Conservation (phyloP, 345 rosid genomes). For the Gossypioides kirkii region DNA sequence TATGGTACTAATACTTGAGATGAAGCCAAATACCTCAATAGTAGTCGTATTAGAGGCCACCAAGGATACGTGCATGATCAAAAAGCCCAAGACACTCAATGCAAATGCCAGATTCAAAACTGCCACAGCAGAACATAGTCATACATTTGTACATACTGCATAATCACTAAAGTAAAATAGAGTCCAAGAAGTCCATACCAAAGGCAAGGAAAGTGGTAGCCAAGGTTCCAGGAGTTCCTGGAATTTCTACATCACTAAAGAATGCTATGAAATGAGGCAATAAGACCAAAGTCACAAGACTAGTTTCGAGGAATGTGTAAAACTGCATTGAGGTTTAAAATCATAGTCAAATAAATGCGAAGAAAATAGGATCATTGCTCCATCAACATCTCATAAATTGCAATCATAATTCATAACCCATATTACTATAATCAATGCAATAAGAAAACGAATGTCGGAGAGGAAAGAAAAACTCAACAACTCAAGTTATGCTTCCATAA, state of each 20-base stretch:
- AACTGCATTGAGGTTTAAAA: slow-evolving; percentile 53
- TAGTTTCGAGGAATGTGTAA: slow-evolving; percentile 94
- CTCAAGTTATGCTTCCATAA: neutral
- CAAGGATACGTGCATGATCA: slow-evolving; percentile 86
- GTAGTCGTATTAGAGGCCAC: slow-evolving; percentile 90
- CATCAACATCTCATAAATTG: neutral
- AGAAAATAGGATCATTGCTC: neutral
- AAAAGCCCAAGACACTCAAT: slow-evolving; percentile 86
- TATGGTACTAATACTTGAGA: neutral
- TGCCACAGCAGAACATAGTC: slow-evolving; percentile 27
- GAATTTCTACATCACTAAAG: slow-evolving; percentile 91
- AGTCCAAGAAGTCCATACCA: slow-evolving; percentile 40
- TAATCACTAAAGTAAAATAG: neutral
- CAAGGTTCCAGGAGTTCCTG: slow-evolving; percentile 87
- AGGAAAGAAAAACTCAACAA: neutral
- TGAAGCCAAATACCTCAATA: slow-evolving; percentile 62
- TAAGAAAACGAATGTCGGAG: neutral
- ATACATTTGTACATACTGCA: neutral
- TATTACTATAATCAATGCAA: neutral
- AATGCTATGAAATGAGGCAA: slow-evolving; percentile 86
- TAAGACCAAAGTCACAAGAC: slow-evolving; percentile 68
- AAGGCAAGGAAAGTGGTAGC: slow-evolving; percentile 96
- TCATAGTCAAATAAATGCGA: slow-evolving; percentile 7
- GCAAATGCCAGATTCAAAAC: slow-evolving; percentile 95
- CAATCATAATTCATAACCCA: neutral